Conservation (phyloP, 2,329 filamentous ascomycete species). For the Clarireedia homoeocarpa region DNA sequence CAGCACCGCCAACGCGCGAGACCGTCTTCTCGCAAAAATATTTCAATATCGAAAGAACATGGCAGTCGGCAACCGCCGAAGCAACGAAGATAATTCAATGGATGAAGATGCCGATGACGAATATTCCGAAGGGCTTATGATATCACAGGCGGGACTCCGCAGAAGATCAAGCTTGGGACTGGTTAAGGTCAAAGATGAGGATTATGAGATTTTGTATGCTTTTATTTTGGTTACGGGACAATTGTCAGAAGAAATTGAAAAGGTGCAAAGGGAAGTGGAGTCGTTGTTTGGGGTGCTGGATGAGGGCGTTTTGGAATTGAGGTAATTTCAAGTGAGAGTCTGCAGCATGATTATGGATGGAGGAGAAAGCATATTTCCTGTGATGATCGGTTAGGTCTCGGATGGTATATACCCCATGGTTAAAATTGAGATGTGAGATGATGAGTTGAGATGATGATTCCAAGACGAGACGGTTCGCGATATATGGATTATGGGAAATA, state of each 20-base stretch:
- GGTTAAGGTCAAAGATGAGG: slow-evolving; percentile 54
- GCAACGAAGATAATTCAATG: not conserved
- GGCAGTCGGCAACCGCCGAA: slow-evolving; percentile 1
- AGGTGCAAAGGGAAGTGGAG: slow-evolving; percentile 54
- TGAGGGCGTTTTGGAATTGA: slow-evolving; percentile 49
- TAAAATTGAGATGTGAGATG: not conserved
- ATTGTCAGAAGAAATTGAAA: slow-evolving; percentile 55
- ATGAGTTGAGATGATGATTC: not conserved
- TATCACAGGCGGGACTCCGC: slow-evolving; percentile 9
- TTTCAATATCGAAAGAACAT: slow-evolving; percentile 71
- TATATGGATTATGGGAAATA: no score
- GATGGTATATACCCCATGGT: not conserved
- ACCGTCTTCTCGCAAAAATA: slow-evolving; percentile 77
- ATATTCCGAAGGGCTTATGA: not conserved
- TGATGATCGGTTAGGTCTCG: not conserved
- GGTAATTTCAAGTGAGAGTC: slow-evolving; percentile 29
- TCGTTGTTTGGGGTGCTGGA: slow-evolving; percentile 55
- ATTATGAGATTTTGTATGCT: slow-evolving; percentile 88
- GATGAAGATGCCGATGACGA: slow-evolving; percentile 10
- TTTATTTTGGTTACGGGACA: slow-evolving; percentile 68
- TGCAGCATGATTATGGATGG: no score
- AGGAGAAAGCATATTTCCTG: no score
- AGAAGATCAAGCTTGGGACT: slow-evolving; percentile 12
- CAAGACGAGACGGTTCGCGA: no score
- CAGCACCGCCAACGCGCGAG: slow-evolving; percentile 70